Conservation (phyloP, 495 filamentous ascomycete species). For the Symbiotaphrina buchneri region DNA sequence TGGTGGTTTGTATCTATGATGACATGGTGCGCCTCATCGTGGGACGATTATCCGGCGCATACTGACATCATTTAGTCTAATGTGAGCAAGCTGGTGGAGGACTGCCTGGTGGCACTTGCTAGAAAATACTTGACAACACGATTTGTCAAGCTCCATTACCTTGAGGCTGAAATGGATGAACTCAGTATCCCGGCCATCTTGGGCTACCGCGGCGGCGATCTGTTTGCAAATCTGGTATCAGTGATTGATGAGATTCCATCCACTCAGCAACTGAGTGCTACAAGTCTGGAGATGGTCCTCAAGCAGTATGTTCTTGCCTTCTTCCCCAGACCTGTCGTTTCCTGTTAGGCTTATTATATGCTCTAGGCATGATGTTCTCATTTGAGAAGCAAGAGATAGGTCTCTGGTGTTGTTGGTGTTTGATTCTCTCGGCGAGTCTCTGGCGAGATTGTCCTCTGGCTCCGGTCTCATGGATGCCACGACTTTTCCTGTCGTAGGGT, state of each 20-base stretch:
- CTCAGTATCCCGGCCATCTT: slow-evolving; percentile 75
- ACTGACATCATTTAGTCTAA: neutral
- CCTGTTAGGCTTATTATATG: too few relatives aligned
- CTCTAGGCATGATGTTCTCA: too few relatives aligned
- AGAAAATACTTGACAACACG: slow-evolving; percentile 41
- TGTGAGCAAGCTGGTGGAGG: slow-evolving; percentile 27
- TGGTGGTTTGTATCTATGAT: slow-evolving; percentile 92
- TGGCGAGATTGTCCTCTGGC: too few relatives aligned
- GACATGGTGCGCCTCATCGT: slow-evolving; percentile 36
- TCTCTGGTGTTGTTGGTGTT: too few relatives aligned
- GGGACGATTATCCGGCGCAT: neutral
- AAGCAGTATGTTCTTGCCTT: slow-evolving; percentile 1
- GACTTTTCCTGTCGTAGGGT: too few relatives aligned
- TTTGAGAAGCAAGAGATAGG: too few relatives aligned
- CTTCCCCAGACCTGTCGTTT: too few relatives aligned
- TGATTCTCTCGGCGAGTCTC: too few relatives aligned
- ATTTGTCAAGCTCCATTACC: slow-evolving; percentile 80
- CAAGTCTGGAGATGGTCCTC: slow-evolving; percentile 36
- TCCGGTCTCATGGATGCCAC: too few relatives aligned
- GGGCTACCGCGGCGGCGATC: slow-evolving; percentile 71
- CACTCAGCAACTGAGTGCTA: slow-evolving; percentile 31
- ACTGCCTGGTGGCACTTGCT: slow-evolving; percentile 50
- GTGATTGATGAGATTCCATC: slow-evolving; percentile 67
- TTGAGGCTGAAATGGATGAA: slow-evolving; percentile 87
- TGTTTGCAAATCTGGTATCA: slow-evolving; percentile 76